Percentiles rank a stretch among this genome's conserved stretches.
Conservation (phyloP, 805 yeast species). For the Metschnikowia lochheadii region DNA sequence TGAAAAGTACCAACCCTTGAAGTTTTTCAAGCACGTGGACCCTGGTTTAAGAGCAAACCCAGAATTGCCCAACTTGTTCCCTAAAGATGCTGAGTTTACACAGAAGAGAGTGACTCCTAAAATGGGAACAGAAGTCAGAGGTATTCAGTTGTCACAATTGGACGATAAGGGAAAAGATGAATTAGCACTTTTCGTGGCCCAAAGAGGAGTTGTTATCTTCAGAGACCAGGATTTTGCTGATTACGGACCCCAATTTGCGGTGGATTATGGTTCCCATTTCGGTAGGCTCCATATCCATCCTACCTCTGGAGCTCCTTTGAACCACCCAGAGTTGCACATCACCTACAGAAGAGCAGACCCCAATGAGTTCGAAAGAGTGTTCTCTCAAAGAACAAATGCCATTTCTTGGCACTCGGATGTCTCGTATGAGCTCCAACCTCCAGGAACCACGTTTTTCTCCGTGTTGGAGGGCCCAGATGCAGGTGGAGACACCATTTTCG, state of each 20-base stretch:
- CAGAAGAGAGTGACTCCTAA: slow-evolving; percentile 56
- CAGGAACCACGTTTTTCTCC: slow-evolving; percentile 64
- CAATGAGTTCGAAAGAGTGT: slow-evolving; percentile 15
- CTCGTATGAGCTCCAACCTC: slow-evolving; percentile 69
- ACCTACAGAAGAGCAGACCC: slow-evolving; percentile 20
- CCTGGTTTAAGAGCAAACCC: slow-evolving; percentile 69
- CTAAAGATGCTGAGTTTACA: slow-evolving; percentile 24
- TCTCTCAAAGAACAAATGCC: slow-evolving; percentile 29
- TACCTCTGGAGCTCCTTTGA: slow-evolving; percentile 64
- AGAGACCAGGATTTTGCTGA: slow-evolving; percentile 56
- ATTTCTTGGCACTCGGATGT: slow-evolving; percentile 70
- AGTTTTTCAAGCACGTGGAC: slow-evolving; percentile 54
- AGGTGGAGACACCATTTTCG: slow-evolving; percentile 79
- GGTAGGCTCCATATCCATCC: slow-evolving; percentile 75
- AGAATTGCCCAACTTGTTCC: slow-evolving; percentile 48
- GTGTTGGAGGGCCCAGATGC: slow-evolving; percentile 54
- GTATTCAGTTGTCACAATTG: slow-evolving; percentile 56
- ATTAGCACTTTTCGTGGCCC: slow-evolving; percentile 63
- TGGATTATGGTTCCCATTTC: slow-evolving; percentile 57
- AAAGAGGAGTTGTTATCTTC: slow-evolving; percentile 65
- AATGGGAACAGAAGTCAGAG: slow-evolving; percentile 61
- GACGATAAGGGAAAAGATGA: slow-evolving; percentile 58
- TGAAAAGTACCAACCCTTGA: slow-evolving; percentile 48
- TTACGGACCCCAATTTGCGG: slow-evolving; percentile 47
- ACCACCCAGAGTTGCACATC: slow-evolving; percentile 20